Percentiles rank a stretch among this genome's conserved stretches.
Evolutionary conservation across 179 eudicot species (phyloP).

Genomic region (Pouteria campechiana): DNA sequence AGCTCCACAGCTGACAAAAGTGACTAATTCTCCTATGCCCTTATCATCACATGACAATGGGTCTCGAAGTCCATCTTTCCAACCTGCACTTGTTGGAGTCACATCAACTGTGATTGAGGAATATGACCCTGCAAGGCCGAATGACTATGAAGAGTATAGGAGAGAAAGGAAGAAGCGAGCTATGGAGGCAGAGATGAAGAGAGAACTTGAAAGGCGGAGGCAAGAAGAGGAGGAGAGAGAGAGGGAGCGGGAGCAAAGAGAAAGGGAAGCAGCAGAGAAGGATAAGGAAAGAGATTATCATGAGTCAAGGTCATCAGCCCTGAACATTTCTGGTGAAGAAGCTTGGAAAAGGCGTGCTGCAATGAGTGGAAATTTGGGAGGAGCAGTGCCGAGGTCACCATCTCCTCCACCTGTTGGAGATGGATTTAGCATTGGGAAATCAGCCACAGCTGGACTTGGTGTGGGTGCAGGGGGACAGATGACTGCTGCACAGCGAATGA

Average conservation of each 20-base stretch:
- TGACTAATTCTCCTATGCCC: too few species aligned
- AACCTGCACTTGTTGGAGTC: slow-evolving; percentile 59
- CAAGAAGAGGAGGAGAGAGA: slow-evolving; percentile 41
- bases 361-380: slow-evolving; percentile 34
- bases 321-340: slow-evolving; percentile 75
- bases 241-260: slow-evolving; percentile 19
- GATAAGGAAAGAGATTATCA: slow-evolving; percentile 5
- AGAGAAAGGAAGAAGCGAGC: slow-evolving; percentile 51
- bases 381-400: slow-evolving; percentile 27
- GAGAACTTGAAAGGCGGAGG: slow-evolving; percentile 45
- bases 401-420: slow-evolving; percentile 27
- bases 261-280: slow-evolving; percentile 4
- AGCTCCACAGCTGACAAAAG: not conserved
- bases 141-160: slow-evolving; percentile 78
- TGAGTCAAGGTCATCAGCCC: slow-evolving; percentile 13
- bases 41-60: slow-evolving; percentile 1
- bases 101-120: slow-evolving; percentile 63
- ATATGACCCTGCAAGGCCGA: slow-evolving; percentile 79
- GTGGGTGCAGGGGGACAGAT: slow-evolving; percentile 92
- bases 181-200: slow-evolving; percentile 47
- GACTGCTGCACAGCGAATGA: slow-evolving; percentile 96
- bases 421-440: slow-evolving; percentile 71
- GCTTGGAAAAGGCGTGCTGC: slow-evolving; percentile 88
- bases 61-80: slow-evolving; percentile 16
- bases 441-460: slow-evolving; percentile 81